Percentiles rank a stretch among this genome's conserved stretches.
These are phyloP conservation scores for Populus simonii DNA, from an alignment of 345 rosid species.

Conservation along the genomic window DNA sequence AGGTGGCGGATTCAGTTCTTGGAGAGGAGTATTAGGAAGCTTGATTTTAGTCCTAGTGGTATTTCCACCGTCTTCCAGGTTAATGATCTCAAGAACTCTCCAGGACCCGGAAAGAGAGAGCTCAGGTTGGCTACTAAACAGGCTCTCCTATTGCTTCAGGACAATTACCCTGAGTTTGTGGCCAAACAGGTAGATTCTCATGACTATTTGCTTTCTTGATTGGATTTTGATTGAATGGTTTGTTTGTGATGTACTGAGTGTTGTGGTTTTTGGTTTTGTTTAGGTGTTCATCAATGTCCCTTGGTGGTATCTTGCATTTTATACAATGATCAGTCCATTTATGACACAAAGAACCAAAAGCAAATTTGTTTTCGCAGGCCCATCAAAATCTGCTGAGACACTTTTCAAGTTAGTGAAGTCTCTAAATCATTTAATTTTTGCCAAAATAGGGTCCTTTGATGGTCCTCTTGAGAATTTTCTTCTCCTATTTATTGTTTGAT, in stretches of 20 bases:
- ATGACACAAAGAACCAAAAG: conserved; percentile 89
- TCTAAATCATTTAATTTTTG: not conserved
- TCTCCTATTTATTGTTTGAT: not conserved
- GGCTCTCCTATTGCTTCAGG: conserved; percentile 81
- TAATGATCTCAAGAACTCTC: conserved; percentile 82
- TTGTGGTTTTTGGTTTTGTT: conserved; percentile 6
- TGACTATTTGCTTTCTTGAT: not conserved
- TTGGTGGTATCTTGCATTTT: conserved; percentile 94
- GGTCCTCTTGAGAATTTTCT: not conserved
- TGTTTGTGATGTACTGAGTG: not conserved
- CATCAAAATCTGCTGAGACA: conserved; percentile 67
- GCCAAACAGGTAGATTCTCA: conserved; percentile 67
- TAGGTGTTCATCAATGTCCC: conserved; percentile 93
- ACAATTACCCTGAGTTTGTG: conserved; percentile 93
- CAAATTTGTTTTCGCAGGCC: conserved; percentile 86
- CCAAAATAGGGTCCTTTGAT: not conserved
- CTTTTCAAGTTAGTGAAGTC: conserved; percentile 70
- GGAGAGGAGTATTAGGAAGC: conserved; percentile 82
- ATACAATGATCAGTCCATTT: conserved; percentile 74
- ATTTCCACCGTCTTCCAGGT: conserved; percentile 75
- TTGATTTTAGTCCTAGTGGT: conserved; percentile 79
- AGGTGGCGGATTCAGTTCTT: conserved; percentile 88
- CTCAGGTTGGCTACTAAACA: conserved; percentile 77
- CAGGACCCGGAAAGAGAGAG: conserved; percentile 75
- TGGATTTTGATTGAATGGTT: not conserved